These are phyloP conservation scores for Mariannaea sp. DNA, from an alignment of 2,329 filamentous ascomycete species.

Conservation along the genomic window DNA sequence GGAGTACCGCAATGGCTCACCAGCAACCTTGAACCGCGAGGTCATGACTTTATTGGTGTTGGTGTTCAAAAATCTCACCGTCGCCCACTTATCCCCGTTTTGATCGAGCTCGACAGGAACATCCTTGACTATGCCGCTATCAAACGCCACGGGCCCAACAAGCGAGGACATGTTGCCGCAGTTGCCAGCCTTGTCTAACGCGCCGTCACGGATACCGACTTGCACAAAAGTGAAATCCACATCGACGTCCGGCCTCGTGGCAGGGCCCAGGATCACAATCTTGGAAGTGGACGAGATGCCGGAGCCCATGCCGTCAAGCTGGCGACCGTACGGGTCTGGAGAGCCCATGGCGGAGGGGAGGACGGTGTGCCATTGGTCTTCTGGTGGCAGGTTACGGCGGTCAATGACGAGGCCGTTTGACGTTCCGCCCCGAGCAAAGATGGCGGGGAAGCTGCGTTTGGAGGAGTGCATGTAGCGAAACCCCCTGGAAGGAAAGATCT, in stretches of 20 bases:
- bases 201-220: constrained; percentile 64
- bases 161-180: constrained; percentile 76
- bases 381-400: constrained; percentile 43
- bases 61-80: constrained; percentile 69
- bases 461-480: constrained; percentile 13
- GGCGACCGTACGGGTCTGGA: constrained; percentile 68
- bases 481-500: constrained; percentile 10
- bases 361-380: constrained; percentile 50
- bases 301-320: constrained; percentile 73
- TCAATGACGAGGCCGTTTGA: constrained; percentile 65
- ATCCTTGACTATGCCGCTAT: constrained; percentile 36
- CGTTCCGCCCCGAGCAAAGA: constrained; percentile 65
- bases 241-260: constrained; percentile 55
- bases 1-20: constrained; percentile 39
- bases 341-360: constrained; percentile 66
- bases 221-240: constrained; percentile 75
- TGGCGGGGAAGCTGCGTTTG: constrained; percentile 44
- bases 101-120: constrained; percentile 26
- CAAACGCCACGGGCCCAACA: constrained; percentile 60
- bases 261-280: constrained; percentile 66
- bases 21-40: constrained; percentile 58
- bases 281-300: constrained; percentile 73
- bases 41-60: constrained; percentile 70
- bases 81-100: constrained; percentile 43
- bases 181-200: constrained; percentile 70